These are phyloP conservation scores for Tirmania nivea DNA, from an alignment of 495 filamentous ascomycete species.

Conservation along the genomic window DNA sequence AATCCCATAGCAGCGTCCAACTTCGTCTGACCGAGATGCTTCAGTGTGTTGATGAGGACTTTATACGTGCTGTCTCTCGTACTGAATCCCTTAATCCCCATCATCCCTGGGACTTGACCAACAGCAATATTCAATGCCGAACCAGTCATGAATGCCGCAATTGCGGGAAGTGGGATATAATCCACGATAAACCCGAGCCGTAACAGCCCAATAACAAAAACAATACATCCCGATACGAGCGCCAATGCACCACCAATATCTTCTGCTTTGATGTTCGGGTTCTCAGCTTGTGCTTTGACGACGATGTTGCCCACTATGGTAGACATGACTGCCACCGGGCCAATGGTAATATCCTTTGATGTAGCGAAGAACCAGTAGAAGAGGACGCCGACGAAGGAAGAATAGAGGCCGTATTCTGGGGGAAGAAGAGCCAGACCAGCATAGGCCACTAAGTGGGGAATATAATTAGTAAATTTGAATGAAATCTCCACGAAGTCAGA, in stretches of 20 bases:
- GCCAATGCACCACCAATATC: slow-evolving; percentile 56
- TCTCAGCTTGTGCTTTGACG: slow-evolving; percentile 28
- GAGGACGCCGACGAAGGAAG: slow-evolving; percentile 91
- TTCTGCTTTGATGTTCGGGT: slow-evolving; percentile 37
- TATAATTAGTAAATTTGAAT: background rate
- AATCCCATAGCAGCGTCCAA: slow-evolving; percentile 81
- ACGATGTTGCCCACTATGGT: slow-evolving; percentile 71
- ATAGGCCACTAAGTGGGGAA: slow-evolving; percentile 46
- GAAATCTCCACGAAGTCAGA: background rate
- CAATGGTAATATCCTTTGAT: slow-evolving; percentile 97
- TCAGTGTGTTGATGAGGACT: slow-evolving; percentile 72
- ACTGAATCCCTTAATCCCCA: slow-evolving; percentile 55
- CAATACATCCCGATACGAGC: slow-evolving; percentile 61
- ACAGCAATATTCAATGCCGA: slow-evolving; percentile 77
- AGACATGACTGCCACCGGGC: slow-evolving; percentile 94
- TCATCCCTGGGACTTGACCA: slow-evolving; percentile 68
- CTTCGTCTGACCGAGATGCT: slow-evolving; percentile 42
- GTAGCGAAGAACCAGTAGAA: slow-evolving; percentile 98
- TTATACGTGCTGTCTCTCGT: slow-evolving; percentile 60
- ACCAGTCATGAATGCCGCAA: slow-evolving; percentile 95
- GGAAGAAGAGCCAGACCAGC: slow-evolving; percentile 59
- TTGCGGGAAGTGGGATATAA: slow-evolving; percentile 76
- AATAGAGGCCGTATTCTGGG: slow-evolving; percentile 76
- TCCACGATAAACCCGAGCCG: slow-evolving; percentile 85
- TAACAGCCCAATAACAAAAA: slow-evolving; percentile 56